These are phyloP conservation scores for Eucalyptus lansdowneana DNA, from an alignment of 345 rosid genomes.

Conservation along the genomic window DNA sequence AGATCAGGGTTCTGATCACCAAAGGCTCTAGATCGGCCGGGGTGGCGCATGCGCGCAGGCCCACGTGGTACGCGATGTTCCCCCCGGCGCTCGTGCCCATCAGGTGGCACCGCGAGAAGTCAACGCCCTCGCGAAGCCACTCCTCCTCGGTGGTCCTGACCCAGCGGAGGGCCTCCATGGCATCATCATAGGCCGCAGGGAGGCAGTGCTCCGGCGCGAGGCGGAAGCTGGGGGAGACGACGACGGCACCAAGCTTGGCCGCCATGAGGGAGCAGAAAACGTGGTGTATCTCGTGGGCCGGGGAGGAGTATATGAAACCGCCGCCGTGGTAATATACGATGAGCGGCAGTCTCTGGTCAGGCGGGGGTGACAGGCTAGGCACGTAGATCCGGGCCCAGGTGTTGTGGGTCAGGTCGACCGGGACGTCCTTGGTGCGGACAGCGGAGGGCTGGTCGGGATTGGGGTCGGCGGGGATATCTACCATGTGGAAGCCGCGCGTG, in stretches of 20 bases:
- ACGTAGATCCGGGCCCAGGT: neutral
- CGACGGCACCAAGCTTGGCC: slow-evolving; percentile 3
- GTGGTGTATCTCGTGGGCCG: neutral
- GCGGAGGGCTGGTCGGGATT: neutral
- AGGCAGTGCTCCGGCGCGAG: slow-evolving; percentile 9
- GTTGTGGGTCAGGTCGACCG: neutral
- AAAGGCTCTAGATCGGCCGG: slow-evolving; percentile 2
- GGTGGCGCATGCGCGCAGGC: neutral
- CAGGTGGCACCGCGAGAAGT: neutral
- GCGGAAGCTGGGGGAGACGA: slow-evolving; percentile 13
- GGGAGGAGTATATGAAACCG: neutral
- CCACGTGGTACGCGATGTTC: neutral
- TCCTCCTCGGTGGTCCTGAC: neutral
- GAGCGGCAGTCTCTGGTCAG: slow-evolving; percentile 13
- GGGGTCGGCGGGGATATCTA: neutral
- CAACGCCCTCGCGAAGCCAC: neutral
- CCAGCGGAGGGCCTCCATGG: slow-evolving; percentile 4
- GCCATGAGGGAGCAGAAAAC: neutral
- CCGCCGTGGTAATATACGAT: slow-evolving; percentile 23
- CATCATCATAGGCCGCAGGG: slow-evolving; percentile 6
- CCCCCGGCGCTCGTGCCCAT: neutral
- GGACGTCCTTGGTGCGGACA: neutral
- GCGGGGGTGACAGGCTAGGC: neutral
- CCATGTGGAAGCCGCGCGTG: neutral
- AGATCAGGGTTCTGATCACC: neutral